Percentiles rank a stretch among this genome's conserved stretches.
These are phyloP conservation scores for Fusarium albosuccineum DNA, from an alignment of 2,329 filamentous ascomycete genomes.

Conservation along the genomic window DNA sequence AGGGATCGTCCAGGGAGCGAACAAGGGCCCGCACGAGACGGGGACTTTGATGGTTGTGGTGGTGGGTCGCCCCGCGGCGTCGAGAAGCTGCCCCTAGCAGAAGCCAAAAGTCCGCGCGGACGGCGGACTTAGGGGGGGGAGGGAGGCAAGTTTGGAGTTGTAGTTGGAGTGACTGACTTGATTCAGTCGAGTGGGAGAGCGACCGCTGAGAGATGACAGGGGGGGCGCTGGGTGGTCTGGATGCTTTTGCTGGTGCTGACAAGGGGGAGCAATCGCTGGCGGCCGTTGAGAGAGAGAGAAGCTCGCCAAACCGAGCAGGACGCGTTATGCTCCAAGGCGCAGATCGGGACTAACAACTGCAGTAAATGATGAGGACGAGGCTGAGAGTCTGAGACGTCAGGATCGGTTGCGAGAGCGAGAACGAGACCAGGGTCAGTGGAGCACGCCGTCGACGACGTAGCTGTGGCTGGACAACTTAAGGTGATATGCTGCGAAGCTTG, in stretches of 20 bases:
- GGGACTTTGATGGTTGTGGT: slow-evolving; percentile 34
- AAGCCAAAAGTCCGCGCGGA: slow-evolving; percentile 39
- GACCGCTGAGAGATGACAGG: slow-evolving; percentile 25
- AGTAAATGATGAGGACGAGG: slow-evolving; percentile 15
- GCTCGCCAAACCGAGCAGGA: slow-evolving; percentile 1
- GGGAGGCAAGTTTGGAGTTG: slow-evolving; percentile 1
- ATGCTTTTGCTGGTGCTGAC: slow-evolving; percentile 34
- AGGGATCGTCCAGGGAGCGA: slow-evolving; percentile 37
- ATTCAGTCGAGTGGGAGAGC: background rate
- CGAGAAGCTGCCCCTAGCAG: slow-evolving; percentile 29
- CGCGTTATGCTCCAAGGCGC: slow-evolving; percentile 37
- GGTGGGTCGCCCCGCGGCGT: slow-evolving; percentile 40
- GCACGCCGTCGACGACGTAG: background rate
- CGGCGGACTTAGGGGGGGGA: slow-evolving; percentile 35
- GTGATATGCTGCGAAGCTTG: background rate
- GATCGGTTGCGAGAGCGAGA: slow-evolving; percentile 34
- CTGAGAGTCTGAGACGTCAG: slow-evolving; percentile 16
- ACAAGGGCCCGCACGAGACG: slow-evolving; percentile 22
- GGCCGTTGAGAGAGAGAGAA: slow-evolving; percentile 21
- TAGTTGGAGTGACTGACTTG: no score
- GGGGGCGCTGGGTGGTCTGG: slow-evolving; percentile 18
- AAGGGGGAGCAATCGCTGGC: slow-evolving; percentile 4
- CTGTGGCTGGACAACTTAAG: background rate
- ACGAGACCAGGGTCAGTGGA: slow-evolving; percentile 27
- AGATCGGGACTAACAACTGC: slow-evolving; percentile 12